Conservation (phyloP, 352 stramenopile species). For the Phytophthora citrophthora region DNA sequence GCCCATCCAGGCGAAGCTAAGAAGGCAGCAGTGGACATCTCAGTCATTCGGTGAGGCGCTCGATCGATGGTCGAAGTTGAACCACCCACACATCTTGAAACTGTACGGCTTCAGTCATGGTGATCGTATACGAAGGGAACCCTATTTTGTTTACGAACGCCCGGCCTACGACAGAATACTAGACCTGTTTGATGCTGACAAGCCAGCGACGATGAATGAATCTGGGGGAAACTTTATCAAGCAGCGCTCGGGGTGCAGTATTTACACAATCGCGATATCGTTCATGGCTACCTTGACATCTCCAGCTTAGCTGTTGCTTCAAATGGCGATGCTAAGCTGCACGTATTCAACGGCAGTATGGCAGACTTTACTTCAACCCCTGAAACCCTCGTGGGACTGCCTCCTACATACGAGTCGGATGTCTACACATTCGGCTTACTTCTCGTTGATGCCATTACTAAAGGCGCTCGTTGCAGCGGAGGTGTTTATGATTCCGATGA, state of each 20-base stretch:
- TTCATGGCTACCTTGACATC: slow-evolving; percentile 18
- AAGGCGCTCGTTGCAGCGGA: neutral
- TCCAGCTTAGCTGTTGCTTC: neutral
- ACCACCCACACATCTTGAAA: slow-evolving; percentile 32
- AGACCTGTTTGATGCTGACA: no score
- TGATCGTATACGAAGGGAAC: neutral
- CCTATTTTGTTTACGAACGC: slow-evolving; percentile 28
- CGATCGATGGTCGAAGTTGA: slow-evolving; percentile 18
- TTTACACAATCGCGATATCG: slow-evolving; percentile 27
- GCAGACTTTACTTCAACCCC: slow-evolving; percentile 1
- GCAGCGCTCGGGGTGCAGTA: slow-evolving; percentile 38
- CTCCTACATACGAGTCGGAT: slow-evolving; percentile 4
- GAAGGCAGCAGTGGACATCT: neutral
- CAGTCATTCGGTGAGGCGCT: slow-evolving; percentile 19
- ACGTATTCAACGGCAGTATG: slow-evolving; percentile 4
- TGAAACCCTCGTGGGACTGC: slow-evolving; percentile 9
- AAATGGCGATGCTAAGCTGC: slow-evolving; percentile 21
- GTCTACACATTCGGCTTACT: slow-evolving; percentile 2
- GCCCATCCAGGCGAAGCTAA: slow-evolving; percentile 4
- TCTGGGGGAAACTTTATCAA: slow-evolving; percentile 28
- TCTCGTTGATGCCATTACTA: neutral
- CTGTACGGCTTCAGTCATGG: slow-evolving; percentile 25
- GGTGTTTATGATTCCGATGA: neutral
- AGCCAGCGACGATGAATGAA: neutral
- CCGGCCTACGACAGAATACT: neutral